Evolutionary conservation across 306 rosid genomes (phyloP).

Genomic region (Quercus ilex): DNA sequence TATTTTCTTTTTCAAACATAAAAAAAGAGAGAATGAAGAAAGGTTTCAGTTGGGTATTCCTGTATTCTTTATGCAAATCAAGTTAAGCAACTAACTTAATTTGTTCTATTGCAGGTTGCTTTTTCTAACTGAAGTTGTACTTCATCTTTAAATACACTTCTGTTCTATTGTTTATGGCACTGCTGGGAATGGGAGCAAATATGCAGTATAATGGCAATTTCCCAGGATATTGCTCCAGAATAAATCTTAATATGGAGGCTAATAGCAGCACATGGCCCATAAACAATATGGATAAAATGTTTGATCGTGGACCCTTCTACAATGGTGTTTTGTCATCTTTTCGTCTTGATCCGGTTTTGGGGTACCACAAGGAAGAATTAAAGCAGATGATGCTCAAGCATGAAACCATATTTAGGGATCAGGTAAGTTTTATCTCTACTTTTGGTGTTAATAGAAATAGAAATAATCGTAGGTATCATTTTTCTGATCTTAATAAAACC

Average conservation of each 20-base stretch:
- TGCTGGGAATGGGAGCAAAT: constrained; percentile 43
- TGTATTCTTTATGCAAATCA: neutral
- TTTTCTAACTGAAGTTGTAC: constrained; percentile 18
- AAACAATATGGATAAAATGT: constrained; percentile 22
- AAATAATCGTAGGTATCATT: neutral
- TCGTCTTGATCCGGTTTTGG: constrained; percentile 26
- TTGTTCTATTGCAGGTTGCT: constrained; percentile 31
- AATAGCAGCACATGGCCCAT: constrained; percentile 44
- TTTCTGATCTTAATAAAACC: neutral
- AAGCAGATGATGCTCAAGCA: constrained; percentile 67
- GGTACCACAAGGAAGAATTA: constrained; percentile 42
- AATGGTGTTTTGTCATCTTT: constrained; percentile 24
- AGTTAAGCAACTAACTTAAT: neutral
- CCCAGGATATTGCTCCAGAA: constrained; percentile 25
- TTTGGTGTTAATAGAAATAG: neutral
- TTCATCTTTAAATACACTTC: constrained; percentile 21
- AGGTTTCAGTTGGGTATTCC: neutral
- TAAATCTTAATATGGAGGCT: constrained; percentile 30
- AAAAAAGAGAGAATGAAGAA: neutral
- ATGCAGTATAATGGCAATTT: constrained; percentile 35
- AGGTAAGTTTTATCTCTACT: constrained; percentile 40
- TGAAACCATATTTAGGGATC: constrained; percentile 59
- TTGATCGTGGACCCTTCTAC: constrained; percentile 10
- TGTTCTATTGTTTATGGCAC: constrained; percentile 32
- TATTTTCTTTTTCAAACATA: too few relatives aligned